Evolutionary conservation across 2,329 filamentous ascomycete species (phyloP), one percentile per base, ranked within the genome.

Genomic region (Aureobasidium sp.): DNA sequence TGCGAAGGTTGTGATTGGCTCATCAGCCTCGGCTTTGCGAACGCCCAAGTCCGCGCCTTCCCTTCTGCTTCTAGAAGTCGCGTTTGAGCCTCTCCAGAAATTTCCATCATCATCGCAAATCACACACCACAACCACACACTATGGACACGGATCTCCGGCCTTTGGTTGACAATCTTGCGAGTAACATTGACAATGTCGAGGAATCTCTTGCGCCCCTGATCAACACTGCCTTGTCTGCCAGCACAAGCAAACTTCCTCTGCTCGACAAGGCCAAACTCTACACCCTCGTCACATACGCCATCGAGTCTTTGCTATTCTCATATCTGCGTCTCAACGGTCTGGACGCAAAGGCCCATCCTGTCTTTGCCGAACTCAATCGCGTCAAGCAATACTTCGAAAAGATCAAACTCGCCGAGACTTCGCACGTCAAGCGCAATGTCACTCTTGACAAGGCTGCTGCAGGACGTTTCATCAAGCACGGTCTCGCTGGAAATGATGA

Each of bases 221-320:
- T 96, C 29, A 79, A 81, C 39, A 81, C 81, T 55, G 75, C 82
- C 1, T 77, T 97, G 47, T 79, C 84, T 56, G 84, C 87, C 44
- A 83, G 85, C 62, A 85, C 90, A 5, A 87, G 85, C 61, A 91
- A 91, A 71, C 81, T 97, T 32, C 92, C 93, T 1, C 81, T 97
- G n/a, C 82, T 99, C 64, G 93, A 97, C 79, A 92, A 91, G 77
- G 92, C 94, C 8, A 97, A 97, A 77, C 85, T 97, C 64, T 91
- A 95, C 72, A 87, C 94, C n/a, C 81, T 96, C 24, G 82, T 87
- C 57, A 88, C 91, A 20, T 99, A 97, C 74, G 84, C 92, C 0
- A 87, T 99, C 66, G 93, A 97, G 71, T 95, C 92, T 0, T 79
- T 96, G 10, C 78, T 99, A 8, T 97, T 96, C 75, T 90, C 88